A percentile compares a stretch with the other conserved stretches of the same genome.
These are phyloP conservation scores for Oropetium thomaeum DNA, from an alignment of 176 grass and related monocot species.

Conservation along the genomic window DNA sequence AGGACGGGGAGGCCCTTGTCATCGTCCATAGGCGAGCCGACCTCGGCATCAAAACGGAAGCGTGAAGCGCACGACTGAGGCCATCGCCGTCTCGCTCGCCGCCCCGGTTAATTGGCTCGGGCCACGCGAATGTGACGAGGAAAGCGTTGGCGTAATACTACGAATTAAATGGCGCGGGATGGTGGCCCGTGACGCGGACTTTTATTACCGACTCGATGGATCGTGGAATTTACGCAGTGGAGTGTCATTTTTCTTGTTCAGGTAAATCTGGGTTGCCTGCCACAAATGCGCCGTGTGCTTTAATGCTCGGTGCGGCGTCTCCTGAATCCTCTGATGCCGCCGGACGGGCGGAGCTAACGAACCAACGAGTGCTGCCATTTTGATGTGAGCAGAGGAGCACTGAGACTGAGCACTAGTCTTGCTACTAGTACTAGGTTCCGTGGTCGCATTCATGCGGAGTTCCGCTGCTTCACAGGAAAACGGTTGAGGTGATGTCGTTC, in stretches of 20 bases:
- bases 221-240: background rate
- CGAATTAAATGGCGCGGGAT: background rate
- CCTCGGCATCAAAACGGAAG: background rate
- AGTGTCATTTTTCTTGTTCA: background rate
- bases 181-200: background rate
- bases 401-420: too few relatives aligned
- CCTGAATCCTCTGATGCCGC: slow-evolving; percentile 1
- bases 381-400: background rate
- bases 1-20: background rate
- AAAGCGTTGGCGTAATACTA: background rate
- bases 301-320: background rate
- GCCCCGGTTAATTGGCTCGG: background rate
- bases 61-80: background rate
- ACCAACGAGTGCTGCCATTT: background rate
- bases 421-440: background rate
- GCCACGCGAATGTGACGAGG: background rate
- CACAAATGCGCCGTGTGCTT: background rate
- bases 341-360: too few relatives aligned
- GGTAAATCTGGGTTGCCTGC: background rate
- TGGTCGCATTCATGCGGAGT: background rate
- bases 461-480: background rate
- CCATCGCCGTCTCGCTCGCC: background rate
- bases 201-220: background rate
- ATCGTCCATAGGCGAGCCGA: background rate
- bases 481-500: background rate